A percentile compares a stretch with the other conserved stretches of the same genome.
Evolutionary conservation across 2,329 filamentous ascomycete genomes (phyloP).

Genomic region (Colletotrichum spinosum): DNA sequence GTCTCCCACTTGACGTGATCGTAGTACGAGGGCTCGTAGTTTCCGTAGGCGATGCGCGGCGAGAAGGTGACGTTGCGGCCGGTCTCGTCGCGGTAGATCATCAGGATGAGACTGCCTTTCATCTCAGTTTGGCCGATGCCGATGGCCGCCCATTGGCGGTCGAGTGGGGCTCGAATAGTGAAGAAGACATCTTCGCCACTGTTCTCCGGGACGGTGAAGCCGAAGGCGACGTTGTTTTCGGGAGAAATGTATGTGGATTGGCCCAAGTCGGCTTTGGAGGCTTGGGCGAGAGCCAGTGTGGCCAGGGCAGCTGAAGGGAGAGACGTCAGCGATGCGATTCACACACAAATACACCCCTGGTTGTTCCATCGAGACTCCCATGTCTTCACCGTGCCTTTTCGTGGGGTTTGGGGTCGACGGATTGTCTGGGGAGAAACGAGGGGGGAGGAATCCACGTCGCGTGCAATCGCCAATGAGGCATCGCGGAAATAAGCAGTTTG

Average conservation of each 20-base stretch:
- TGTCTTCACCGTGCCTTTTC: not conserved
- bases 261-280: constrained; percentile 41
- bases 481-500: constrained; percentile 13
- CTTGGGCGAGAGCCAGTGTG: constrained; percentile 42
- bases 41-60: constrained; percentile 61
- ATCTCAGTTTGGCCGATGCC: constrained; percentile 66
- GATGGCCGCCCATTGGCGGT: constrained; percentile 64
- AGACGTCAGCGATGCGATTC: constrained; percentile 14
- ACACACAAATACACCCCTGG: too few species aligned
- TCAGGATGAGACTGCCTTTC: constrained; percentile 63
- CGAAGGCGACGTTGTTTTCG: constrained; percentile 59
- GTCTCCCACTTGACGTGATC: constrained; percentile 56
- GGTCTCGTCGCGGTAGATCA: constrained; percentile 62
- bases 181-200: constrained; percentile 63
- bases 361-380: too few species aligned
- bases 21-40: constrained; percentile 64
- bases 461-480: constrained; percentile 3
- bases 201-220: constrained; percentile 61
- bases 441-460: constrained; percentile 1
- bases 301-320: constrained; percentile 33
- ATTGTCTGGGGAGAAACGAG: not conserved
- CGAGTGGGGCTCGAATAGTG: constrained; percentile 59
- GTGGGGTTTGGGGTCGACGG: not conserved
- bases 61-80: constrained; percentile 66
- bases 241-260: constrained; percentile 59